Percentiles rank a stretch among this genome's conserved stretches.
phyloP scores from a whole-genome alignment of 225 moss, liverwort and hornwort species.

The Physcomitrium patens region DNA sequence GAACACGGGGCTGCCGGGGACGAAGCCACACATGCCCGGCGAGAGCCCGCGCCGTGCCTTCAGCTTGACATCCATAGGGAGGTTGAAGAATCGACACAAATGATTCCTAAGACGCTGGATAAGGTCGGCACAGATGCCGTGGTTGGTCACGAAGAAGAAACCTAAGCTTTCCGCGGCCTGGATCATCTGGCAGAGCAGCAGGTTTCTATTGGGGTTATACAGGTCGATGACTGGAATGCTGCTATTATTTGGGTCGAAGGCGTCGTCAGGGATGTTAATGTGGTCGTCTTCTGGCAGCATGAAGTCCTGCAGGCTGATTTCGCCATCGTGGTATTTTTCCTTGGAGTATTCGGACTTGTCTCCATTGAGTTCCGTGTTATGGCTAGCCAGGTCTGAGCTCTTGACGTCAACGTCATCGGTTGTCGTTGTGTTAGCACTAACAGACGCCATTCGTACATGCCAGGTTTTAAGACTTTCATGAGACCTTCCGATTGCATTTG shows the following conservation, averaged over 20 bases:
- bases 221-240: conserved; percentile 2
- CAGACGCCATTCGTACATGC: too few species aligned
- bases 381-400: background rate
- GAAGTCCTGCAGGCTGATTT: background rate
- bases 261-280: background rate
- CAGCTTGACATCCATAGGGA: conserved; percentile 7
- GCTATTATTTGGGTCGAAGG: background rate
- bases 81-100: background rate
- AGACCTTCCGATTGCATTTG: too few species aligned
- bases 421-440: too few species aligned
- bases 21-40: conserved; percentile 3
- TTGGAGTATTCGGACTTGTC: conserved; percentile 3
- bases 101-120: background rate
- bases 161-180: background rate
- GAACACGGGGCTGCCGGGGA: conserved; percentile 6
- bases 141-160: background rate
- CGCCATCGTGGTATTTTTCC: conserved; percentile 11
- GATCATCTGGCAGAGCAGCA: background rate
- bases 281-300: conserved; percentile 9
- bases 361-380: background rate
- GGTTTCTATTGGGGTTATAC: background rate
- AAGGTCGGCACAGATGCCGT: background rate
- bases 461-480: too few species aligned
- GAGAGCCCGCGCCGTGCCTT: background rate
- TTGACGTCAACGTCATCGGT: background rate